These are phyloP conservation scores for Fusarium begoniae DNA, from an alignment of 2,329 filamentous ascomycete genomes.

Conservation along the genomic window DNA sequence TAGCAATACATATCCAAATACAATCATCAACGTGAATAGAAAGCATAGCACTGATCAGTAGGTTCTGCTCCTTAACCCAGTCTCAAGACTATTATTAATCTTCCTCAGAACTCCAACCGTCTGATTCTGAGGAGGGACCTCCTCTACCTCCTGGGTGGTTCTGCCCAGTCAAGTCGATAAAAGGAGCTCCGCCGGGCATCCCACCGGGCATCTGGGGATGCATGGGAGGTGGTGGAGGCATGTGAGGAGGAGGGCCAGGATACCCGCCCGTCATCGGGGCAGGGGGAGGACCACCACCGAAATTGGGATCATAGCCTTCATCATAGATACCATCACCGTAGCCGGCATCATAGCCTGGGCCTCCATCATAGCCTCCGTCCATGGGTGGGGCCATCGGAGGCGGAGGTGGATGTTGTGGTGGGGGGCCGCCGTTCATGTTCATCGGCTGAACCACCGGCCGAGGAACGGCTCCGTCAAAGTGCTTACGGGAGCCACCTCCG, in stretches of 20 bases:
- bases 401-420: slow-evolving; percentile 22
- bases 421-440: slow-evolving; percentile 28
- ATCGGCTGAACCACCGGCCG: slow-evolving; percentile 21
- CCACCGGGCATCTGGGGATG: slow-evolving; percentile 19
- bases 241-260: slow-evolving; percentile 17
- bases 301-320: slow-evolving; percentile 19
- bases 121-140: slow-evolving; percentile 3
- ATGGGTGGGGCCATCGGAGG: slow-evolving; percentile 31
- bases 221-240: slow-evolving; percentile 32
- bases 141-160: slow-evolving; percentile 19
- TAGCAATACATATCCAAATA: slow-evolving; percentile 22
- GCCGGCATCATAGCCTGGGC: slow-evolving; percentile 2
- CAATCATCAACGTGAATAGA: background rate
- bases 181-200: slow-evolving; percentile 30
- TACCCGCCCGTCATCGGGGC: slow-evolving; percentile 6
- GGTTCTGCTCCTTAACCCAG: slow-evolving; percentile 4
- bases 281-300: slow-evolving; percentile 22
- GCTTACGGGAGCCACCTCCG: slow-evolving; percentile 32
- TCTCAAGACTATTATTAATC: background rate
- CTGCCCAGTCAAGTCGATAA: slow-evolving; percentile 39
- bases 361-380: slow-evolving; percentile 26
- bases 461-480: slow-evolving; percentile 39
- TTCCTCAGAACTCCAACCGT: slow-evolving; percentile 12
- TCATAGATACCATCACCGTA: slow-evolving; percentile 27
- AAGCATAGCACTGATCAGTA: background rate